A percentile compares a stretch with the other conserved stretches of the same genome.
Evolutionary conservation across 805 yeast species (phyloP).

Genomic region (Cyberlindnera suaveolens): DNA sequence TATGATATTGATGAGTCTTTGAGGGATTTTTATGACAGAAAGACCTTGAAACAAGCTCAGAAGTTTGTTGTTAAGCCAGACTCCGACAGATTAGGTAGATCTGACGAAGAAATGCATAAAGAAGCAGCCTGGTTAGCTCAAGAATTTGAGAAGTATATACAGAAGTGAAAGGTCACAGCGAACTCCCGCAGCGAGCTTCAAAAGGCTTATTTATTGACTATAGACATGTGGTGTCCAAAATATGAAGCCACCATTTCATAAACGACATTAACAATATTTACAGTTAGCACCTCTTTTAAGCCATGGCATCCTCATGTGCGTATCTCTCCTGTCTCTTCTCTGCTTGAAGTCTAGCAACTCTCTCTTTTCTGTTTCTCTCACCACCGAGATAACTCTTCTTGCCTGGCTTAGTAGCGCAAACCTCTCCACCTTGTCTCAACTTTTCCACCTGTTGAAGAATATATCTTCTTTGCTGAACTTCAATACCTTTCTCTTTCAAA

Average conservation of each 20-base stretch:
- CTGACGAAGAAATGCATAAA: conserved; percentile 56
- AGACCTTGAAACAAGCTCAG: conserved; percentile 20
- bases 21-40: conserved; percentile 26
- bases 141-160: conserved; percentile 25
- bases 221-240: background rate
- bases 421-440: conserved; percentile 49
- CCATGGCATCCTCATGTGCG: conserved; percentile 21
- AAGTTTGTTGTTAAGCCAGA: conserved; percentile 36
- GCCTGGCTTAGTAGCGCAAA: conserved; percentile 56
- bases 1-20: conserved; percentile 35
- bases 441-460: conserved; percentile 68
- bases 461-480: conserved; percentile 64
- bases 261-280: conserved; percentile 7
- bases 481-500: conserved; percentile 75
- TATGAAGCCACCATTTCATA: conserved; percentile 2
- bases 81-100: conserved; percentile 50
- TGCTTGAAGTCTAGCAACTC: conserved; percentile 52
- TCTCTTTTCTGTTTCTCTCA: conserved; percentile 70
- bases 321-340: conserved; percentile 27
- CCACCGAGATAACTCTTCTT: conserved; percentile 77
- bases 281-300: conserved; percentile 2
- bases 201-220: no score
- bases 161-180: background rate
- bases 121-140: conserved; percentile 59
- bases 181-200: background rate